Evolutionary conservation across 1,284 basidiomycete genomes (phyloP).

Genomic region (Cutaneotrichosporon dermatis): DNA sequence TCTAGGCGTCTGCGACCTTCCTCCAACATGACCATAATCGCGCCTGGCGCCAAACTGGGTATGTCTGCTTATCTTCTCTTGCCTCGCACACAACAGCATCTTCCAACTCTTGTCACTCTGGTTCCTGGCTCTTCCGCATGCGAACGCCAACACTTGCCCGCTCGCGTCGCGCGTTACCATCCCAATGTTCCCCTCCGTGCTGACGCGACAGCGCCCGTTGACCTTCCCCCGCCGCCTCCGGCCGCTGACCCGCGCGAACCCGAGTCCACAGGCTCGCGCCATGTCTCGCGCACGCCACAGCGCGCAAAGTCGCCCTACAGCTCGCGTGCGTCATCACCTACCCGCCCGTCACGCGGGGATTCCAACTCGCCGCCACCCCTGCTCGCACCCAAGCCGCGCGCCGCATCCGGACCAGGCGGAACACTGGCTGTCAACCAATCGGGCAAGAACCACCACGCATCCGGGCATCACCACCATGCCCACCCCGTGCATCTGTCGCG

Average conservation of each 20-base stretch:
- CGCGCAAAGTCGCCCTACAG: slow-evolving; percentile 31
- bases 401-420: not conserved
- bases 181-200: not conserved
- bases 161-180: not conserved
- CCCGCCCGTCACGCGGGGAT: slow-evolving; percentile 10
- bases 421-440: no score
- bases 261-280: slow-evolving; percentile 18
- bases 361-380: slow-evolving; percentile 17
- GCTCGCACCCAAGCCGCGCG: slow-evolving; percentile 16
- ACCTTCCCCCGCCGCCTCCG: slow-evolving; percentile 44
- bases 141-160: no score
- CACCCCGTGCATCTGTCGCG: slow-evolving; percentile 19
- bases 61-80: slow-evolving; percentile 12
- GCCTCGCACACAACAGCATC: not conserved
- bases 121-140: not conserved
- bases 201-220: slow-evolving; percentile 31
- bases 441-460: not conserved
- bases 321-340: slow-evolving; percentile 34
- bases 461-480: not conserved
- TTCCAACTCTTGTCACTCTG: not conserved
- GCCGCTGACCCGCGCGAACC: slow-evolving; percentile 45
- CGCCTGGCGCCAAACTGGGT: slow-evolving; percentile 41
- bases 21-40: slow-evolving; percentile 34
- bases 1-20: not conserved
- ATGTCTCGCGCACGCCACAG: slow-evolving; percentile 36